phyloP scores from a whole-genome alignment of 441 rosid genomes.

The Pelargonium exstipulatum region DNA sequence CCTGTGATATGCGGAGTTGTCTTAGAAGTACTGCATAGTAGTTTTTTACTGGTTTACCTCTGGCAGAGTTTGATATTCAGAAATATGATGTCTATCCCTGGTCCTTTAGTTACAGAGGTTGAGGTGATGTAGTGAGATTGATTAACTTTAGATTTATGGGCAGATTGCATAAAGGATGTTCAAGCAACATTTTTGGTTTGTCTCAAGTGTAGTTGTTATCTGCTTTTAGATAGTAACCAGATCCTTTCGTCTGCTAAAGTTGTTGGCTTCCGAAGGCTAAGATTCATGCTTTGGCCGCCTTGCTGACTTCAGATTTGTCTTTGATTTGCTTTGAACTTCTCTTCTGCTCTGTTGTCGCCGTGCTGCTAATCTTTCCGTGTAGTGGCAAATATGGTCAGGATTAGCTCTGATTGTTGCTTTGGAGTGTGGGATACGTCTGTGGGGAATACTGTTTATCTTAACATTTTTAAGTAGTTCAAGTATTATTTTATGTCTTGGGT shows the following conservation, averaged over 20 bases:
- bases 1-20: constrained; percentile 13
- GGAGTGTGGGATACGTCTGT: too few species aligned
- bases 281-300: not conserved
- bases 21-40: constrained; percentile 9
- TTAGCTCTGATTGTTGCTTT: too few species aligned
- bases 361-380: not conserved
- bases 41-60: constrained; percentile 21
- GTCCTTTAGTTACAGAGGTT: constrained; percentile 15
- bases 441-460: too few species aligned
- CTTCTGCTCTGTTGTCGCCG: not conserved
- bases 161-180: not conserved
- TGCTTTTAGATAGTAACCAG: not conserved
- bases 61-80: not conserved
- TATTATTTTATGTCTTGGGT: too few species aligned
- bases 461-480: too few species aligned
- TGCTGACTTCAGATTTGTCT: not conserved
- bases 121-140: constrained; percentile 4
- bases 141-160: constrained; percentile 11
- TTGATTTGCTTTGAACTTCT: not conserved
- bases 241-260: not conserved
- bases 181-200: not conserved
- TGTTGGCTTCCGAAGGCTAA: not conserved
- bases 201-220: not conserved
- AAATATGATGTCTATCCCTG: constrained; percentile 11
- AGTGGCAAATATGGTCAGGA: too few species aligned